These are phyloP conservation scores for Tetracladium setigerum DNA, from an alignment of 495 filamentous ascomycete genomes.

Conservation along the genomic window DNA sequence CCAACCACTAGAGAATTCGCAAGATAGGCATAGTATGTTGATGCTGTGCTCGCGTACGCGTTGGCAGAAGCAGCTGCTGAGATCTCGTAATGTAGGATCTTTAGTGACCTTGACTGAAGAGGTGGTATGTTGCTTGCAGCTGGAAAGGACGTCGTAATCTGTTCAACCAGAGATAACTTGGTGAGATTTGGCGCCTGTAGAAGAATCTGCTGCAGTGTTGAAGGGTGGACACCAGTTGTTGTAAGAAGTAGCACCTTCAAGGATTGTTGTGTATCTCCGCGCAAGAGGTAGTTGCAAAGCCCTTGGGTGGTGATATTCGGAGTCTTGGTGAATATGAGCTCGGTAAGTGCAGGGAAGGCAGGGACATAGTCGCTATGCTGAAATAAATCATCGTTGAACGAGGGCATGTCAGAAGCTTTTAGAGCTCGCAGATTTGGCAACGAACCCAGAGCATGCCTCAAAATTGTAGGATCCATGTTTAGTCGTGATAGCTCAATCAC, in stretches of 20 bases:
- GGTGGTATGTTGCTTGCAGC: conserved; percentile 45
- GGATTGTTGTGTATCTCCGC: conserved; percentile 27
- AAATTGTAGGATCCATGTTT: conserved; percentile 59
- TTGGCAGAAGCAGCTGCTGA: conserved; percentile 45
- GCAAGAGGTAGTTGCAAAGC: conserved; percentile 54
- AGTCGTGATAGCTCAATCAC: conserved; percentile 67
- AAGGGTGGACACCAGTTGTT: conserved; percentile 57
- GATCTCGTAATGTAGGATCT: conserved; percentile 76
- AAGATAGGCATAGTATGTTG: conserved; percentile 82
- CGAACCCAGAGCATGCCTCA: conserved; percentile 62
- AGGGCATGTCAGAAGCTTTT: conserved; percentile 57
- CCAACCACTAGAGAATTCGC: conserved; percentile 69
- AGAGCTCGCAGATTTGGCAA: conserved; percentile 63
- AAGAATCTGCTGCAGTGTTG: conserved; percentile 56
- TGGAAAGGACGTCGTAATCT: conserved; percentile 59
- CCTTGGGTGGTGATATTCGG: conserved; percentile 65
- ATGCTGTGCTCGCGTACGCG: conserved; percentile 50
- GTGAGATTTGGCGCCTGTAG: conserved; percentile 51
- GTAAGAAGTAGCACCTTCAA: conserved; percentile 57
- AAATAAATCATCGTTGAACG: conserved; percentile 72
- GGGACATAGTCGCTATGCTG: conserved; percentile 49
- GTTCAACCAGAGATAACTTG: conserved; percentile 58
- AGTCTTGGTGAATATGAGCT: conserved; percentile 58
- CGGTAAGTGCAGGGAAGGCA: conserved; percentile 61
- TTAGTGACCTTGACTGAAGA: conserved; percentile 57